phyloP scores from a whole-genome alignment of 2,329 filamentous ascomycete genomes.

The Epichloe hybrida region DNA sequence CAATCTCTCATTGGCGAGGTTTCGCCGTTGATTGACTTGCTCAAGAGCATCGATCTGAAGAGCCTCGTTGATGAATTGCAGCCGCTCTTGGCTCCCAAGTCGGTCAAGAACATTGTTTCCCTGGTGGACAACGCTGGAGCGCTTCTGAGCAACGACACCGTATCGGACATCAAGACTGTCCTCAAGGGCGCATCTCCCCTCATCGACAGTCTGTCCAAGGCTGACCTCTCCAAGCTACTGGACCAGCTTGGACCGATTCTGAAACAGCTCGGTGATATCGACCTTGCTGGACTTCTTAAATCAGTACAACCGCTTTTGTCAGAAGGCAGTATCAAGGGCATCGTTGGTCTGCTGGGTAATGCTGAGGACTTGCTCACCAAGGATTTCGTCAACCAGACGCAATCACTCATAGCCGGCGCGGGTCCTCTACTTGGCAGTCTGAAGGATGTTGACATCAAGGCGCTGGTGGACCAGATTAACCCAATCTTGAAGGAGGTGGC shows the following conservation, averaged over 20 bases:
- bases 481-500: conserved; percentile 16
- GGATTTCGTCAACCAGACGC: conserved; percentile 10
- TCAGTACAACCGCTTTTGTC: conserved; percentile 8
- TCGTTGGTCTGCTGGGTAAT: conserved; percentile 4
- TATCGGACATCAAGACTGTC: conserved; percentile 2
- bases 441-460: conserved; percentile 16
- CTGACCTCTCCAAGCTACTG: conserved; percentile 2
- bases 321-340: conserved; percentile 11
- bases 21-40: conserved; percentile 15
- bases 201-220: conserved; percentile 5
- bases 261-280: conserved; percentile 3
- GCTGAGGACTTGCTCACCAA: conserved; percentile 6
- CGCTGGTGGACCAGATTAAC: conserved; percentile 6
- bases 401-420: conserved; percentile 10
- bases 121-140: conserved; percentile 8
- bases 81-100: conserved; percentile 15
- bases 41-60: conserved; percentile 21
- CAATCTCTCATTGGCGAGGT: conserved; percentile 22
- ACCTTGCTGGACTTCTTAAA: conserved; percentile 3
- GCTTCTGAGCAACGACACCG: conserved; percentile 2
- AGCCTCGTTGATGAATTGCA: conserved; percentile 15
- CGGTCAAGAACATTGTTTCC: conserved; percentile 13
- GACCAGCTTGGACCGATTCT: conserved; percentile 4
- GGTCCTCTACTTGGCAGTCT: conserved; percentile 21
- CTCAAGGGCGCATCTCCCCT: conserved; percentile 3